Percentiles rank a stretch among this genome's conserved stretches.
Conservation (phyloP, 208 protist genomes). For the Leishmania gerbilli region DNA sequence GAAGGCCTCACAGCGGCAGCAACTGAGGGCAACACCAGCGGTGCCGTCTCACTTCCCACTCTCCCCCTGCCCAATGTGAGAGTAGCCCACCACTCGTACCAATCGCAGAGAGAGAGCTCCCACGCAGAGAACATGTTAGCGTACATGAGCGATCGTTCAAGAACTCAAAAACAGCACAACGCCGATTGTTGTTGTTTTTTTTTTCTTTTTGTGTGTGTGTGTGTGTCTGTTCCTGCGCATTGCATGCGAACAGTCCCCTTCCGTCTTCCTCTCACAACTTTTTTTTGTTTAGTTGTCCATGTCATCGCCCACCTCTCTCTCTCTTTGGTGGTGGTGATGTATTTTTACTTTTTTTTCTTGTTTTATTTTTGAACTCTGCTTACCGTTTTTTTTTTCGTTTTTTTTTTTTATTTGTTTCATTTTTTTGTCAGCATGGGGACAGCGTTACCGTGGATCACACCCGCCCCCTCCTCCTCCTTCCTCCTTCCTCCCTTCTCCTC, state of each 20-base stretch:
- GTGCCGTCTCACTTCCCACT: neutral
- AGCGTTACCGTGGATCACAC: neutral
- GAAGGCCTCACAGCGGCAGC: neutral
- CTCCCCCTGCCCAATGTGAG: neutral
- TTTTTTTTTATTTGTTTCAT: neutral
- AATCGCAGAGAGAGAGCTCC: neutral
- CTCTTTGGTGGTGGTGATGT: neutral
- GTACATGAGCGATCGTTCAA: neutral
- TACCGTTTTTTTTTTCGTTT: neutral
- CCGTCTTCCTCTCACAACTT: neutral
- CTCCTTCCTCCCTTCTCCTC: too few relatives aligned
- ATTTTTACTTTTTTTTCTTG: neutral
- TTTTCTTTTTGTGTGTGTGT: too few relatives aligned
- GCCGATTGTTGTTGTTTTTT: too few relatives aligned
- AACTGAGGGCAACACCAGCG: neutral
- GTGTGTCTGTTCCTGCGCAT: neutral
- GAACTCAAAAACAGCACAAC: neutral
- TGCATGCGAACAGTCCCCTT: neutral
- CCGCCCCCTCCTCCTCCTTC: too few relatives aligned
- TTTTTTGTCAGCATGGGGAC: neutral
- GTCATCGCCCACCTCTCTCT: neutral
- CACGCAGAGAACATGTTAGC: neutral
- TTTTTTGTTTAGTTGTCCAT: neutral
- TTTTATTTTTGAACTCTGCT: neutral
- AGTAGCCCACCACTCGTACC: neutral